These are phyloP conservation scores for Malus hybrid DNA, from an alignment of 331 rosid genomes.

Conservation along the genomic window DNA sequence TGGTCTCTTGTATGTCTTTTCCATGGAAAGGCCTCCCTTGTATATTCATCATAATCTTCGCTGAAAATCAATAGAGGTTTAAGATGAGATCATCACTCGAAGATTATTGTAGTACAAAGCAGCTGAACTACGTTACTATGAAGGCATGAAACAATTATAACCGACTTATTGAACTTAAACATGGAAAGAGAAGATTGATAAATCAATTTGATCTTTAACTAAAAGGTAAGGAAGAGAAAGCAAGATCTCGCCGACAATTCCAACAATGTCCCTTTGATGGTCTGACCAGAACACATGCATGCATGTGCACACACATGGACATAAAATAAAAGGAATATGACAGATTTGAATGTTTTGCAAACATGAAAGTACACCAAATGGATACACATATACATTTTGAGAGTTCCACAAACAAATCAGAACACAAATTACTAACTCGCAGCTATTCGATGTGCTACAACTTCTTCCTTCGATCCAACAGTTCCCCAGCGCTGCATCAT, in stretches of 20 bases:
- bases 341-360: neutral
- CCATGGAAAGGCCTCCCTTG: slow-evolving; percentile 65
- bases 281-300: neutral
- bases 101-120: neutral
- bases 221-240: neutral
- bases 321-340: neutral
- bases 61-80: slow-evolving; percentile 35
- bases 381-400: neutral
- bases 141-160: neutral
- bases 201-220: neutral
- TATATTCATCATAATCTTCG: slow-evolving; percentile 45
- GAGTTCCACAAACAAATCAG: neutral
- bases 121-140: neutral
- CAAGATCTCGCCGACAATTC: neutral
- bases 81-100: slow-evolving; percentile 1
- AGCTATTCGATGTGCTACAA: slow-evolving; percentile 76
- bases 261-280: neutral
- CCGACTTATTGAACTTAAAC: neutral
- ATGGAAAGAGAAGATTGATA: neutral
- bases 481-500: slow-evolving; percentile 65
- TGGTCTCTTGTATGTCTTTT: slow-evolving; percentile 57
- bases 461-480: slow-evolving; percentile 73
- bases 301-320: neutral
- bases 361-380: neutral
- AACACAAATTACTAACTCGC: slow-evolving; percentile 38